These are phyloP conservation scores for Spatholobus suberectus DNA, from an alignment of 306 rosid genomes.

Conservation along the genomic window DNA sequence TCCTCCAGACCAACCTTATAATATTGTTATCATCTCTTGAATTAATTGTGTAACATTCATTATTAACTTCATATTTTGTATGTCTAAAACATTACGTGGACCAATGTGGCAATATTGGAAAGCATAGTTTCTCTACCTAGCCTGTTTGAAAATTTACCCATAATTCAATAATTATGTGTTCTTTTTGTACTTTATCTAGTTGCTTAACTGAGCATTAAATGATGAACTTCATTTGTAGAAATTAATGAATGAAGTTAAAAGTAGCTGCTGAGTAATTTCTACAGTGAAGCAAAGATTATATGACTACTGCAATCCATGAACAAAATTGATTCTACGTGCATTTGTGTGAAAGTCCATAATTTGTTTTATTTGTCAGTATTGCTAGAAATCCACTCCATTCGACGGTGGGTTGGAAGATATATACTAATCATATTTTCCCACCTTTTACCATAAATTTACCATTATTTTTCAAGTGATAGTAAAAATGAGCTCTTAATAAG, in stretches of 20 bases:
- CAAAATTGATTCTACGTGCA: neutral
- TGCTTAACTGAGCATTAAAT: slow-evolving; percentile 48
- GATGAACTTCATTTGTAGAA: slow-evolving; percentile 52
- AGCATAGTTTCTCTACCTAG: slow-evolving; percentile 46
- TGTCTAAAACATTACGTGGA: slow-evolving; percentile 46
- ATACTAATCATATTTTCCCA: neutral
- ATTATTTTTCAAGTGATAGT: neutral
- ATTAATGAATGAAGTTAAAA: slow-evolving; percentile 35
- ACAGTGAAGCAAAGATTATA: neutral
- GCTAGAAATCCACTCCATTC: neutral
- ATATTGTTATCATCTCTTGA: slow-evolving; percentile 60
- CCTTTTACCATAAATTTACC: neutral
- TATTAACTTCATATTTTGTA: slow-evolving; percentile 49
- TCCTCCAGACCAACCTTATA: slow-evolving; percentile 67
- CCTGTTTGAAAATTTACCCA: slow-evolving; percentile 37
- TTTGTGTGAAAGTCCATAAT: neutral
- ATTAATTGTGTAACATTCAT: slow-evolving; percentile 55
- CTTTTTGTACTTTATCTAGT: slow-evolving; percentile 52
- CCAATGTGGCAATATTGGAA: slow-evolving; percentile 45
- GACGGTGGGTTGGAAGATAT: neutral
- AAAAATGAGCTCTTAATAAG: neutral
- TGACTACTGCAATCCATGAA: neutral
- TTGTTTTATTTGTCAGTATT: neutral
- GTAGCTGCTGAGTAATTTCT: slow-evolving; percentile 20
- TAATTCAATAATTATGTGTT: slow-evolving; percentile 59